Evolutionary conservation across 208 protist genomes (phyloP), one percentile per base, ranked within the genome.

Genomic region (Trypanosoma vivax): DNA sequence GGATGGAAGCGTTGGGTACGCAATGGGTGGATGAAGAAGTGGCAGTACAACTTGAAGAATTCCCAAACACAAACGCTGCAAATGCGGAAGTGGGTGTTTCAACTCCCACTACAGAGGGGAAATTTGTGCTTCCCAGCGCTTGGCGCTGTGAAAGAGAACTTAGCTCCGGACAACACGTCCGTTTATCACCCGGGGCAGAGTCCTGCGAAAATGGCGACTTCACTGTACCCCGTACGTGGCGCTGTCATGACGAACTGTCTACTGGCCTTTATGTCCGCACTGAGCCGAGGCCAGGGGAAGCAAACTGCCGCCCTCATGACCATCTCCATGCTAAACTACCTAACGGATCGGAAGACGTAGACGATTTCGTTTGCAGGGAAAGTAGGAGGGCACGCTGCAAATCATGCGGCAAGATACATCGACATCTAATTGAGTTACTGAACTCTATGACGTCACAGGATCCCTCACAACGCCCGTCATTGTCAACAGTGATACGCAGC

Each of bases 321-420:
- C 42, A 57, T 37, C 35, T 58, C 48, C 31, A 57, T 18, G 27
- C 50, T 16, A 16, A 49, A 29, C 19, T 59, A 24, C 31, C 60
- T 5, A 14, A 59, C 0, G 19, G 16, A 1, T 29, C 43, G 3
- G 33, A 23, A 0, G 41, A 59, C 34, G 33, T 39, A 0, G 11
- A 50, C 21, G 16, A 21, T 5, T 27, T 38, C 19, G 25, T 23
- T 11, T 7, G 10, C 6, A 11, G 34, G 33, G 34, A 45, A 29
- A 31, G 50, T 16, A 49, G 43, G 13, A 38, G 25, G 18, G 2
- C 33, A 41, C 51, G 67, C 18, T 73, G 67, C 29, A 50, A 40
- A 30, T 73, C 67, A 9, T 73, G 67, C 31, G 55, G 67, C 37
- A 73, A 68, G 43, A 33, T 68, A 29, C 67, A 73, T 49, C 30